phyloP scores from a whole-genome alignment of 768 basidiomycete genomes.

The Tricholoma furcatifolium region DNA sequence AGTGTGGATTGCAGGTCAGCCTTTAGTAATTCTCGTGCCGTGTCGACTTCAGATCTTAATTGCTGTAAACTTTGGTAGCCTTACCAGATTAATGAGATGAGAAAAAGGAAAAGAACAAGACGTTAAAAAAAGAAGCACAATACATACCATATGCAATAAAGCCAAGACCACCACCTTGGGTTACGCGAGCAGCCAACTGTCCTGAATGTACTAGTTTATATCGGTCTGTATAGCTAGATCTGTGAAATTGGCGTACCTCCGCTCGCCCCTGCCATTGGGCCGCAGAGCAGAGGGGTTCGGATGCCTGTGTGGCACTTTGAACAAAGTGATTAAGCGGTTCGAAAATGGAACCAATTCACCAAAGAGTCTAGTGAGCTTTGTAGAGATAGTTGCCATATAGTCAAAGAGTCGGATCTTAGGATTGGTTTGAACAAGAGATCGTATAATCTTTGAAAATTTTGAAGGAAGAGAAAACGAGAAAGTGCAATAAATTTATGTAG shows the following conservation, averaged over 20 bases:
- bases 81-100: slow-evolving; percentile 21
- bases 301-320: slow-evolving; percentile 37
- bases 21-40: slow-evolving; percentile 47
- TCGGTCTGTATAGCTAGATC: slow-evolving; percentile 13
- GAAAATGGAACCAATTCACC: slow-evolving; percentile 31
- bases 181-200: slow-evolving; percentile 56
- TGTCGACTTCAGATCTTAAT: slow-evolving; percentile 48
- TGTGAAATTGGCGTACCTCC: slow-evolving; percentile 40
- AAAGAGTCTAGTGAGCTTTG: slow-evolving; percentile 48
- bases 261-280: slow-evolving; percentile 71
- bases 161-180: slow-evolving; percentile 72
- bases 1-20: slow-evolving; percentile 33
- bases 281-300: slow-evolving; percentile 56
- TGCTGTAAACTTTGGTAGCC: slow-evolving; percentile 47
- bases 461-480: neutral
- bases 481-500: neutral
- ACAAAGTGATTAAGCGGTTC: neutral
- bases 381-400: slow-evolving; percentile 31
- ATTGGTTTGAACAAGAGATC: too few species aligned
- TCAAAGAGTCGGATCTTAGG: too few species aligned
- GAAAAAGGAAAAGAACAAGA: neutral
- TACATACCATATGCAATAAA: slow-evolving; percentile 63
- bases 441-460: neutral
- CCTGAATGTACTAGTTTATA: slow-evolving; percentile 25
- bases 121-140: slow-evolving; percentile 1